Conservation (phyloP, 164 flowering plant genomes). For the Berberis vulgaris region DNA sequence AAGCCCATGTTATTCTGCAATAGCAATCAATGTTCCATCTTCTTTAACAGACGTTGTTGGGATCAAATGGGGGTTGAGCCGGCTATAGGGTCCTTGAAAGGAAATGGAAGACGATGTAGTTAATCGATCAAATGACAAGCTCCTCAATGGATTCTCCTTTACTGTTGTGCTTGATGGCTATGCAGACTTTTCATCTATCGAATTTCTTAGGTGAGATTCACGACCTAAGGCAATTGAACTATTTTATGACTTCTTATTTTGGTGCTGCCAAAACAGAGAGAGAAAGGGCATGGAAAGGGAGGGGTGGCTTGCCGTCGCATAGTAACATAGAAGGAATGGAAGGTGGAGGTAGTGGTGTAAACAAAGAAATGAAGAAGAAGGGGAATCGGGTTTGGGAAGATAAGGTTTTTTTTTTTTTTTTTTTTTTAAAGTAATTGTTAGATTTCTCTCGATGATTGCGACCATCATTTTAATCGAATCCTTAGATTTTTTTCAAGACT, state of each 20-base stretch:
- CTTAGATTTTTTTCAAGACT: too few species aligned
- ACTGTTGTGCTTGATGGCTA: conserved; percentile 98
- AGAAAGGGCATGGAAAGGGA: too few species aligned
- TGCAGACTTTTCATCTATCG: conserved; percentile 74
- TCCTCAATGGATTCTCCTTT: conserved; percentile 50
- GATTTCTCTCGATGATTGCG: too few species aligned
- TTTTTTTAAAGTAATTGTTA: too few species aligned
- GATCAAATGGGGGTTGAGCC: conserved; percentile 66
- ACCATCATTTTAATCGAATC: too few species aligned
- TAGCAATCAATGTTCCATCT: conserved; percentile 65
- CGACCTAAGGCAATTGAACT: background rate
- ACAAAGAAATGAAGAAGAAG: too few species aligned
- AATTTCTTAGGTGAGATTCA: conserved; percentile 50
- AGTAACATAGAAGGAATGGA: too few species aligned
- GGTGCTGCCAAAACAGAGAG: background rate
- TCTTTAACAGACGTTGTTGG: conserved; percentile 37
- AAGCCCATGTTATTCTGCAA: conserved; percentile 50
- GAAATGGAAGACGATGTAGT: conserved; percentile 94
- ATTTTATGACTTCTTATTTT: background rate
- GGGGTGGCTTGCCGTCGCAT: too few species aligned
- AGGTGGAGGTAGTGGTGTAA: too few species aligned
- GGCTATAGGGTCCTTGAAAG: conserved; percentile 61
- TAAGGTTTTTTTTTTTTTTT: too few species aligned
- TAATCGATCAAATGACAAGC: conserved; percentile 43
- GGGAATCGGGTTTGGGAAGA: too few species aligned